Evolutionary conservation across 2,329 filamentous ascomycete species (phyloP), one percentile per base, ranked within the genome.

Genomic region (Massarina eburnea): DNA sequence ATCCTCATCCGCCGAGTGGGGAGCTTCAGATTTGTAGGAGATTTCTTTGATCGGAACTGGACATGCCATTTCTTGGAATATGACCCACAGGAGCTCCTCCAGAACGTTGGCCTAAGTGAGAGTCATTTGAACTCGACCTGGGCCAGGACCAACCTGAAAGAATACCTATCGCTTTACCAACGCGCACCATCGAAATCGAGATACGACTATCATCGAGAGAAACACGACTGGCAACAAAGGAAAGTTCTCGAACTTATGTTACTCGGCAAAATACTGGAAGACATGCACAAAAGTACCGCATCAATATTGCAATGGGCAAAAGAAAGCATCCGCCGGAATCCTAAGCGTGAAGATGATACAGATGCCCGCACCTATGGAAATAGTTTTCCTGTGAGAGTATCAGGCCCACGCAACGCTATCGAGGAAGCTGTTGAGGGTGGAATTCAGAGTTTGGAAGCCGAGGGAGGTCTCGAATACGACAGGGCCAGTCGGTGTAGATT

Each of bases 41-140:
- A 69, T 43, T 62, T 65, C 29, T 67, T 64, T 18, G 64, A 69
- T 33, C 57, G 64, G 0, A 67, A 61, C 29, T 68, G 65, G 65
- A 69, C 65, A 1, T 66, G 63, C 29, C 52, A 61, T 36, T 39
- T 61, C n/a, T n/a, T n/a, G n/a, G n/a, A n/a, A n/a, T n/a, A n/a
- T n/a, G n/a, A n/a, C n/a, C n/a, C n/a, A n/a, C n/a, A n/a, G n/a
- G n/a, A n/a, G n/a, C 33, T 4, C 3, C 12, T 3, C 12, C 3
- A 51, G 24, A n/a, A 44, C 8, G 41, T 45, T 8, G 18, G 20
- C 4, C 3, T 4, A 30, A 3, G 4, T 3, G 8, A 30, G 3
- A 3, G 8, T 3, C 3, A 14, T 4, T 4, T 3, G 3, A 30
- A 30, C 12, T 4, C 3, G 8, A 3, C 4, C 3, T 9, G 3